Evolutionary conservation across 106 monocot species (phyloP).

Genomic region (Allium sativum): DNA sequence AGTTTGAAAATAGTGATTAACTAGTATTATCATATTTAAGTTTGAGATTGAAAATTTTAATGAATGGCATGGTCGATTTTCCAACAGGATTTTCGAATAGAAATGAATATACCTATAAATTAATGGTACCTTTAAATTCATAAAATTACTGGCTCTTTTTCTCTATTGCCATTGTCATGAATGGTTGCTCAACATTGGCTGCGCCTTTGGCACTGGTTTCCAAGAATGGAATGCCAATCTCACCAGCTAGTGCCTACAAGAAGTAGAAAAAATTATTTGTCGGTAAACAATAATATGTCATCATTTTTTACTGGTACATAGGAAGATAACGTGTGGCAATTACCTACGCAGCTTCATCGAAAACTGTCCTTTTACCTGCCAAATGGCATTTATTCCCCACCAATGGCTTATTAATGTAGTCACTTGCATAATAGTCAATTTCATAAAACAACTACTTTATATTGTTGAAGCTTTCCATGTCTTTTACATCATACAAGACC

Average conservation of each 20-base stretch:
- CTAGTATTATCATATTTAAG: too few species aligned
- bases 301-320: too few species aligned
- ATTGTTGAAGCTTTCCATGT: slow-evolving; percentile 59
- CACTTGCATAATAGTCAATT: slow-evolving; percentile 60
- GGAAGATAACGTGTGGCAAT: not conserved
- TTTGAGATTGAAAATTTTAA: too few species aligned
- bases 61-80: too few species aligned
- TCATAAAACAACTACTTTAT: slow-evolving; percentile 56
- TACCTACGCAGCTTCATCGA: slow-evolving; percentile 51
- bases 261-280: too few species aligned
- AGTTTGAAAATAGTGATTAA: too few species aligned
- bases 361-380: slow-evolving; percentile 49
- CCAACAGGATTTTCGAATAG: too few species aligned
- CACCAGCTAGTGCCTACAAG: slow-evolving; percentile 65
- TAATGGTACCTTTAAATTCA: too few species aligned
- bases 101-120: too few species aligned
- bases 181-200: slow-evolving; percentile 53
- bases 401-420: slow-evolving; percentile 54
- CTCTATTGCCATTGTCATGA: slow-evolving; percentile 51
- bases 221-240: slow-evolving; percentile 61
- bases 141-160: slow-evolving; percentile 66
- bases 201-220: slow-evolving; percentile 69
- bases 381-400: slow-evolving; percentile 61
- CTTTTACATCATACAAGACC: slow-evolving; percentile 48
- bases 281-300: too few species aligned